Conservation (phyloP, 2,329 filamentous ascomycete species). For the Aspergillus sergii region DNA sequence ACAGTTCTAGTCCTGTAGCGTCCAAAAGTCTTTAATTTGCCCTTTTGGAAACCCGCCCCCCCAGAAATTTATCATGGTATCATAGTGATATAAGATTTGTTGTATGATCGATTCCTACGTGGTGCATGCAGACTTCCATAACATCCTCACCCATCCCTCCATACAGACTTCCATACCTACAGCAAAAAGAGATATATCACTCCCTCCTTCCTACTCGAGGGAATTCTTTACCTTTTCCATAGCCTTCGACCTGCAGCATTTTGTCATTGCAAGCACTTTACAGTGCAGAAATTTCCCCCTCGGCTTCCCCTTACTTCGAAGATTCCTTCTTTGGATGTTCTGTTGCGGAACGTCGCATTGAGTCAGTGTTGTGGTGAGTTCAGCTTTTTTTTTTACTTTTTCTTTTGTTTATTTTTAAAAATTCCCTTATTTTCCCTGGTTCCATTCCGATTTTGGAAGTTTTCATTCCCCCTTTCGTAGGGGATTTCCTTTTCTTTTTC, state of each 20-base stretch:
- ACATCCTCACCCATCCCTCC: background rate
- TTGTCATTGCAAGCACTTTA: background rate
- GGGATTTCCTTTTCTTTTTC: background rate
- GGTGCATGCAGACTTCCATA: background rate
- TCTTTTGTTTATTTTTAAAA: background rate
- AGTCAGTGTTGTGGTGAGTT: background rate
- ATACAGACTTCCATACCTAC: background rate
- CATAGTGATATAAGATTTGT: background rate
- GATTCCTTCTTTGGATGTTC: background rate
- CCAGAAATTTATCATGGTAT: background rate
- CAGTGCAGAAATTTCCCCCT: background rate
- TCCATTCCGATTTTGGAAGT: background rate
- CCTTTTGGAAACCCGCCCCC: background rate
- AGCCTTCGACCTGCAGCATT: background rate
- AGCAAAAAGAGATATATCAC: conserved; percentile 2
- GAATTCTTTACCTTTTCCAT: background rate
- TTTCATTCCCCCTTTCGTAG: background rate
- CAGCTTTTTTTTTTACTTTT: background rate
- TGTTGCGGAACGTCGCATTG: background rate
- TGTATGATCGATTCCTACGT: background rate
- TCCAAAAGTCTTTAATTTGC: background rate
- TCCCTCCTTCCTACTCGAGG: background rate
- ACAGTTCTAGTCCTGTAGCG: background rate
- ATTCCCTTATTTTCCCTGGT: background rate
- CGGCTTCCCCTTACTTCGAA: background rate